Conservation (phyloP, 208 protist genomes). For the Balamuthia mandrillaris region DNA sequence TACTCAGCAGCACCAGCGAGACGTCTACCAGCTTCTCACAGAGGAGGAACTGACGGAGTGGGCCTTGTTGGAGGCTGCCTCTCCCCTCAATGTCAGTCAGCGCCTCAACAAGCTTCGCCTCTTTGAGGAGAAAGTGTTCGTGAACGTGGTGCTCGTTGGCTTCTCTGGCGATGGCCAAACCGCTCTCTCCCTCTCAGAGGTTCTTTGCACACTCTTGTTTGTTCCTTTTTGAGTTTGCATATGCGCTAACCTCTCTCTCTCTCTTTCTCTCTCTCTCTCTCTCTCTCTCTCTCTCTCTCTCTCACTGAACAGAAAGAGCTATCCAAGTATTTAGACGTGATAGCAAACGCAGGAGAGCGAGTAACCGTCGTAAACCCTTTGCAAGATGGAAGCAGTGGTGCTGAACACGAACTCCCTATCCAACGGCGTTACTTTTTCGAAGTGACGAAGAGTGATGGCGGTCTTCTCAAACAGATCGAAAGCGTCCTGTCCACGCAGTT, state of each 20-base stretch:
- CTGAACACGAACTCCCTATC: not conserved
- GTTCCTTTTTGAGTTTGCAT: not conserved
- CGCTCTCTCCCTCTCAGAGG: not conserved
- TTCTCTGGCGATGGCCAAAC: not conserved
- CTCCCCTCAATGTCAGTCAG: not conserved
- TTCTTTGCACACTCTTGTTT: too few species aligned
- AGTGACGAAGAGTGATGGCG: not conserved
- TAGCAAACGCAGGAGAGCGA: too few species aligned
- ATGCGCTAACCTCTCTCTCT: too few species aligned
- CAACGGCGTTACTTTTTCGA: not conserved
- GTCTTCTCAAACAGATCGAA: not conserved
- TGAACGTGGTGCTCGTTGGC: not conserved
- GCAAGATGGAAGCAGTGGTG: not conserved
- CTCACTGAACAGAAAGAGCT: too few species aligned
- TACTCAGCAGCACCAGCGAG: too few species aligned
- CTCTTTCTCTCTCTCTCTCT: not conserved
- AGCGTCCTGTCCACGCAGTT: not conserved
- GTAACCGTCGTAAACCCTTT: not conserved
- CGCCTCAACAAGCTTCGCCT: not conserved
- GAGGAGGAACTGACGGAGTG: not conserved
- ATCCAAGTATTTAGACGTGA: too few species aligned
- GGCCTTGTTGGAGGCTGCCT: not conserved
- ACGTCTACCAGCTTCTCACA: not conserved
- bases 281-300: not conserved
- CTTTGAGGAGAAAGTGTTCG: not conserved